Evolutionary conservation across 1,139 yeast species (phyloP).

Genomic region (Suhomyces panamericanus): DNA sequence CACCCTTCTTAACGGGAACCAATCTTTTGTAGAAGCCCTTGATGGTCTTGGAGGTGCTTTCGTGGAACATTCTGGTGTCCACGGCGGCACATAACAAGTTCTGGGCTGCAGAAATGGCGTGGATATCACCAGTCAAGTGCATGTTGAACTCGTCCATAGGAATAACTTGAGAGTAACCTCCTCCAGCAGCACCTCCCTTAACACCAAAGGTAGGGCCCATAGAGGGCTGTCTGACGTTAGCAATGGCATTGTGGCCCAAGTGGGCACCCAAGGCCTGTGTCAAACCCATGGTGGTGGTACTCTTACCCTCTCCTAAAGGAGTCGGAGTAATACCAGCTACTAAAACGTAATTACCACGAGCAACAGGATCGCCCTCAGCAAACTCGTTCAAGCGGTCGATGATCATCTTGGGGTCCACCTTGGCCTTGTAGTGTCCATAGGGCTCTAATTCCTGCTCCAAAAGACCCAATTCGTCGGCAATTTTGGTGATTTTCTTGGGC

Average conservation of each 20-base stretch:
- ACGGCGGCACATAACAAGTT: slow-evolving; percentile 96
- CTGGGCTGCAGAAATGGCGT: slow-evolving; percentile 95
- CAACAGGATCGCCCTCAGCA: slow-evolving; percentile 46
- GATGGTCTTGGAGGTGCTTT: slow-evolving; percentile 79
- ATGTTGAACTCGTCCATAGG: slow-evolving; percentile 99
- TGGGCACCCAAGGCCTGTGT: slow-evolving; percentile 97
- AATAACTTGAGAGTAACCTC: slow-evolving; percentile 97
- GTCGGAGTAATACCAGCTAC: slow-evolving; percentile 99
- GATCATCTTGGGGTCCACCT: slow-evolving; percentile 63
- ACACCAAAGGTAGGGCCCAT: slow-evolving; percentile 99
- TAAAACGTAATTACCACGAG: slow-evolving; percentile 83
- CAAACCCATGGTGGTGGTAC: slow-evolving; percentile 94
- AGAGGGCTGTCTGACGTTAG: slow-evolving; percentile 96
- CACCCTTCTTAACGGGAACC: slow-evolving; percentile 85
- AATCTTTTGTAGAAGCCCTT: slow-evolving; percentile 84
- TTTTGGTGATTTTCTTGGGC: slow-evolving; percentile 79
- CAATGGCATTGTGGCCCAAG: slow-evolving; percentile 80
- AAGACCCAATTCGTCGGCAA: slow-evolving; percentile 85
- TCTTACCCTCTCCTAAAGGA: slow-evolving; percentile 97
- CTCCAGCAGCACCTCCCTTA: slow-evolving; percentile 99
- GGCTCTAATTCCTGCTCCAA: slow-evolving; percentile 83
- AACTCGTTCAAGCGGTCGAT: slow-evolving; percentile 58
- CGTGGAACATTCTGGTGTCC: slow-evolving; percentile 98
- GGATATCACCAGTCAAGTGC: slow-evolving; percentile 98
- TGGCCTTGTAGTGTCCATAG: slow-evolving; percentile 90